Percentiles rank a stretch among this genome's conserved stretches.
Evolutionary conservation across 768 basidiomycete genomes (phyloP).

Genomic region (Dacryopinax primogenitus): DNA sequence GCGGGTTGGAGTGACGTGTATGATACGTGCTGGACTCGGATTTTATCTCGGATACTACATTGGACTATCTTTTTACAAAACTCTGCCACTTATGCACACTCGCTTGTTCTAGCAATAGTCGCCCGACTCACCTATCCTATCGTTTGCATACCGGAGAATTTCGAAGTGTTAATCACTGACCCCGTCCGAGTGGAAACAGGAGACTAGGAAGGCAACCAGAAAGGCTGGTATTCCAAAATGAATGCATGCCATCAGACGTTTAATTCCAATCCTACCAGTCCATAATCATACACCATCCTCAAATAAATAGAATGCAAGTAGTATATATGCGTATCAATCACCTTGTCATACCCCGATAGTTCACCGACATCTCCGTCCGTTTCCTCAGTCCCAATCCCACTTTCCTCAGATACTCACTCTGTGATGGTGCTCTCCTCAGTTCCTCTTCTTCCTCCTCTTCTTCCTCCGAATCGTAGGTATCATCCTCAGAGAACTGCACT

Average conservation of each 20-base stretch:
- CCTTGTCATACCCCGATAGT: not conserved
- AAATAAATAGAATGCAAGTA: not conserved
- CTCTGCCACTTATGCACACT: not conserved
- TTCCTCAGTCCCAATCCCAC: slow-evolving; percentile 3
- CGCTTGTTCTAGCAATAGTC: not conserved
- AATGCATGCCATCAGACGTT: not conserved
- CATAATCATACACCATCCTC: not conserved
- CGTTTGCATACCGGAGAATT: too few relatives aligned
- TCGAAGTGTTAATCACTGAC: too few relatives aligned
- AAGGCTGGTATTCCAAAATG: too few relatives aligned
- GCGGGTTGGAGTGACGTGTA: too few relatives aligned
- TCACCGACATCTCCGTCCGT: not conserved
- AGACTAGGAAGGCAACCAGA: too few relatives aligned
- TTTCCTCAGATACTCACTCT: not conserved
- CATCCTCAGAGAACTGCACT: not conserved
- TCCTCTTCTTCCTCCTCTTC: not conserved
- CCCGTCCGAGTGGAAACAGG: too few relatives aligned
- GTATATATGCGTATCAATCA: not conserved
- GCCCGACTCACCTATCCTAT: too few relatives aligned
- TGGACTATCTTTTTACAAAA: slow-evolving; percentile 4
- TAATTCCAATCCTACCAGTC: too few relatives aligned
- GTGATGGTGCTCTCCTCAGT: not conserved
- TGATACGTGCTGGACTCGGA: not conserved
- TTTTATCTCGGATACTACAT: not conserved
- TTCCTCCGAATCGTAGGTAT: not conserved